Evolutionary conservation across 495 filamentous ascomycete species (phyloP).

Genomic region (Penicillium lividum): DNA sequence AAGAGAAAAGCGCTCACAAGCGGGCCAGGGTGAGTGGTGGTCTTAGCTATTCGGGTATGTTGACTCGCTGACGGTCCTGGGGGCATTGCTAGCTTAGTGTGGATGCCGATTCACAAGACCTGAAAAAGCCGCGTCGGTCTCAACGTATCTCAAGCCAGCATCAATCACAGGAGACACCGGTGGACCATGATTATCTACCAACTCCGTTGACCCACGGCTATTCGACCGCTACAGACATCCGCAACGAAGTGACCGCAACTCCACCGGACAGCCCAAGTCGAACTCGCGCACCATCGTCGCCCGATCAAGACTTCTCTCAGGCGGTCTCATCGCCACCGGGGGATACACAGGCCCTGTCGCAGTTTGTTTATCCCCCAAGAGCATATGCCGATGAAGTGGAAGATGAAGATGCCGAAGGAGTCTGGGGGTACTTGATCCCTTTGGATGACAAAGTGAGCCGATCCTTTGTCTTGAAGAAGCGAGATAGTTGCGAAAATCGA

Average conservation of each 20-base stretch:
- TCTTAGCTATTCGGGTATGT: not conserved
- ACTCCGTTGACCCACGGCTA: slow-evolving; percentile 74
- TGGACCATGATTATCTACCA: slow-evolving; percentile 71
- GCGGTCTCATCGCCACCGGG: slow-evolving; percentile 66
- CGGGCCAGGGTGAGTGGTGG: slow-evolving; percentile 45
- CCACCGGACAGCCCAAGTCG: slow-evolving; percentile 66
- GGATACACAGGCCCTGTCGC: slow-evolving; percentile 70
- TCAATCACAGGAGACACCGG: slow-evolving; percentile 55
- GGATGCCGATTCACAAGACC: slow-evolving; percentile 43
- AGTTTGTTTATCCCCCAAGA: slow-evolving; percentile 75
- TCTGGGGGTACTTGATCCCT: slow-evolving; percentile 94
- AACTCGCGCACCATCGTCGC: slow-evolving; percentile 49
- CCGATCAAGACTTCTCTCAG: slow-evolving; percentile 62
- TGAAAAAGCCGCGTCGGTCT: slow-evolving; percentile 55
- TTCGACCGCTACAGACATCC: slow-evolving; percentile 61
- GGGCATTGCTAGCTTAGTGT: slow-evolving; percentile 33
- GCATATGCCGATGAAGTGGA: slow-evolving; percentile 77
- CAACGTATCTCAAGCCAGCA: slow-evolving; percentile 56
- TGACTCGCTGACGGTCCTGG: slow-evolving; percentile 17
- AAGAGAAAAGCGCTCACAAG: slow-evolving; percentile 56
- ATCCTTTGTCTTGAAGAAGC: slow-evolving; percentile 71
- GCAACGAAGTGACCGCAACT: slow-evolving; percentile 72
- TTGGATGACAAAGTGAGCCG: slow-evolving; percentile 67
- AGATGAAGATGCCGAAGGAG: slow-evolving; percentile 78
- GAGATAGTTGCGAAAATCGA: slow-evolving; percentile 61